Evolutionary conservation across 768 basidiomycete species (phyloP), one percentile per base, ranked within the genome.

Genomic region (Panaeolus papilionaceus): DNA sequence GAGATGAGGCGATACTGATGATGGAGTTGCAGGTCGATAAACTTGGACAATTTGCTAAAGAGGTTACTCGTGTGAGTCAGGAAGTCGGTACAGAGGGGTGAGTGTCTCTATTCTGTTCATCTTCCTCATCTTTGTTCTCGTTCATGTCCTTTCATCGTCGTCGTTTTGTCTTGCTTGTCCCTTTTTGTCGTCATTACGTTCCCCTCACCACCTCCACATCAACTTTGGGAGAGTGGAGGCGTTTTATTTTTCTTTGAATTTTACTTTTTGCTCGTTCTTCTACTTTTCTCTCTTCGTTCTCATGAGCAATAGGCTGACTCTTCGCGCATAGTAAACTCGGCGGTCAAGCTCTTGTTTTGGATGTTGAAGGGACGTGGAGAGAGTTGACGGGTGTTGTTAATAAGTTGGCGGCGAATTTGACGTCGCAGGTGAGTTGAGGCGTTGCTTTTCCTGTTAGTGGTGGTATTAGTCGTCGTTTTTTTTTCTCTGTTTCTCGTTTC

Each of bases 291-390:
- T 23, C 23, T 23, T 23, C 1, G 23, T 23, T 23, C 23, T 23
- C 23, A 23, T 23, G 23, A 23, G 23, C 23, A 23, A 23, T 23
- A 23, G 1, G 23, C 23, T 23, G 23, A 23, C 23, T 23, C 23
- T 23, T 23, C 23, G 23, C 23, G 23, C 23, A 23, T 74, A 95
- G 95, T 2, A 92, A 93, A 86, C 82, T 95, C 64, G 94, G 94
- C 61, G 93, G 93, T 12, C 93, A 95, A 73, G 94, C 94, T 26
- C 83, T 91, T 67, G 95, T 96, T 18, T 78, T 92, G 33, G 93
- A 94, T 67, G 94, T 95, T 62, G 92, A 95, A 81, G 95, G 95
- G 33, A 93, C 92, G n/a, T 94, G 93, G 93, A 85, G 89, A 49
- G 91, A 94, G 77, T 79, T 94, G 66, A 94, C 93, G 0, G 90